Base-by-base conservation (phyloP, 1,284 basidiomycete species). In the Naganishia cerealis region DNA sequence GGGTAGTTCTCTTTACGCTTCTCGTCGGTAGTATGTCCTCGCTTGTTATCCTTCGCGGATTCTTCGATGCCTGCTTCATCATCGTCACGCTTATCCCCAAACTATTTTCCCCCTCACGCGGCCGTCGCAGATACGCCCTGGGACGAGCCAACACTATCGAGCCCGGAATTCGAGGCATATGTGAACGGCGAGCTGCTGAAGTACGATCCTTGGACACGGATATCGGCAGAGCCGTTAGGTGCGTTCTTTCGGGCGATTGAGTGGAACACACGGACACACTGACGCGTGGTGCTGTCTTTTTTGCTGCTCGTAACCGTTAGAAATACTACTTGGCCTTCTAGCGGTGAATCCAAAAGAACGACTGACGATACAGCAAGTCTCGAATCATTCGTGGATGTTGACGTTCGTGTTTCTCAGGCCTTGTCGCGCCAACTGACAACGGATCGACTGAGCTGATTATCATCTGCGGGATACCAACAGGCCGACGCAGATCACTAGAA, bases 1-100 rank as follows among this genome's bases (percentile, higher is more conserved):
- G 96, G 1, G 91, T 98, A n/a, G 95, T 99, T 43, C 83, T 99
- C 0, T 98, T 92, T 77, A 93, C 95, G 0, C 82, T 98, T 69
- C 84, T 99, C 0, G 89, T 87, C 5, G 95, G 95, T 61, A 98
- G 94, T 94, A 77, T 73, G 92, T 85, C 12, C 15, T 16, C 43
- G 16, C 15, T 2, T 46, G n/a, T 18, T 21, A 15, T 21, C 9
- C 21, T 21, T 21, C 10, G 52, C 52, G 12, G 40, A 13, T 9
- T 29, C 36, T 24, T 13, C 29, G 29, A 6, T 6, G 3, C 29
- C 29, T 33, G 29, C 29, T 33, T 6, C 6, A 6, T 33, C 29
- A 33, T 6, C 6, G 29, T 33, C 3, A 13, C 53, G 16, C 36
- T 18, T 18, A 26, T 26, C 36, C 40, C 24, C 48, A 15, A 7